phyloP scores from a whole-genome alignment of 129 eudicot genomes.

The Pulicaria dysenterica region DNA sequence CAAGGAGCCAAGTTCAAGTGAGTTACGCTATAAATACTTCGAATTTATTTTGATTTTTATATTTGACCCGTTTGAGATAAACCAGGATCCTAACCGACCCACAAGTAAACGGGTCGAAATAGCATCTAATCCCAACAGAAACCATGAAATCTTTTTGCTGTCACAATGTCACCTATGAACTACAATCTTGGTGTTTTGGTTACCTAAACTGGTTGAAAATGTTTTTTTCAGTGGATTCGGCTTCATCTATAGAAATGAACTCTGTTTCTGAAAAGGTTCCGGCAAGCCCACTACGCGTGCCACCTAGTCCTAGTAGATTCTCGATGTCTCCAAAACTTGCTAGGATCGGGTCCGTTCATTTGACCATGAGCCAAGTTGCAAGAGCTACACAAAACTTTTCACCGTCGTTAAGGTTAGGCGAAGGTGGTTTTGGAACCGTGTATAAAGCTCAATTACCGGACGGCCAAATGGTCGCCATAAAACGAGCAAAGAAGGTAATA shows the following conservation, averaged over 20 bases:
- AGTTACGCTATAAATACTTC: slow-evolving; percentile 31
- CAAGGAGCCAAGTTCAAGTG: slow-evolving; percentile 72
- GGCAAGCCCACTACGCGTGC: slow-evolving; percentile 69
- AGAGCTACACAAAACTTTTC: slow-evolving; percentile 87
- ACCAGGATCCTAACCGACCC: not conserved
- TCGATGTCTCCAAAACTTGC: slow-evolving; percentile 78
- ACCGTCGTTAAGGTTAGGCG: slow-evolving; percentile 66
- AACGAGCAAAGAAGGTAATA: slow-evolving; percentile 89
- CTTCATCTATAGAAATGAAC: slow-evolving; percentile 67
- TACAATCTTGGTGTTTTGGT: slow-evolving; percentile 1
- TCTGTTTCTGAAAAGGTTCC: slow-evolving; percentile 58
- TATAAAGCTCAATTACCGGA: slow-evolving; percentile 79
- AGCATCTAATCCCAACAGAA: not conserved
- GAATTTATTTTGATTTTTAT: not conserved
- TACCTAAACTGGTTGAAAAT: slow-evolving; percentile 18
- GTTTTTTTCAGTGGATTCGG: slow-evolving; percentile 62
- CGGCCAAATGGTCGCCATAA: slow-evolving; percentile 83
- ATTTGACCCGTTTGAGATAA: not conserved
- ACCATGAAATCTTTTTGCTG: not conserved
- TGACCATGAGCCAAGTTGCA: slow-evolving; percentile 67
- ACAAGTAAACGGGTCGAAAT: not conserved
- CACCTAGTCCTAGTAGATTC: slow-evolving; percentile 88
- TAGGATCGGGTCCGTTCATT: slow-evolving; percentile 76
- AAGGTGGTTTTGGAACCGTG: slow-evolving; percentile 93
- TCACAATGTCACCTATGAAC: not conserved